Base-by-base conservation (phyloP, 805 yeast genomes). In the Saturnispora gosingensis region DNA sequence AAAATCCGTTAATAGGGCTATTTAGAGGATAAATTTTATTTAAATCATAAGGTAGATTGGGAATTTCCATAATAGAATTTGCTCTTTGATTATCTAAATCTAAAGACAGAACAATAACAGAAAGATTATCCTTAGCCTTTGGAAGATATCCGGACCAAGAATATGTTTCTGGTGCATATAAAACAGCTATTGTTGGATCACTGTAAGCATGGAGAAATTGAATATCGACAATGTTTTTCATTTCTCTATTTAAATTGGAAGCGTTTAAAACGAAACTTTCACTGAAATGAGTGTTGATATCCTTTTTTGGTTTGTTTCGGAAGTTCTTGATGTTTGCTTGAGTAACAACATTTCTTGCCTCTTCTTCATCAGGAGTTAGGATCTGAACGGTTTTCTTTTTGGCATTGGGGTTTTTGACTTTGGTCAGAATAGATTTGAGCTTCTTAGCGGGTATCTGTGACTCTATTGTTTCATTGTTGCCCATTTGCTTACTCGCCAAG, bases 61-160 rank as follows among this genome's bases (percentile, higher is more conserved):
- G 74, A 6, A 85, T 70, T 47, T 80, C 81, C 54, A 83, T 73
- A 39, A 90, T 85, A 0, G 85, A 72, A 0, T 91, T 83, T 0
- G 91, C 80, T 3, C 74, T 63, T 46, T 76, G 74, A 13, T 76
- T 72, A 20, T 67, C 69, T 15, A 83, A 59, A 58, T 89, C 91
- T 20, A 90, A 67, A 0, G 95, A 81, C 46, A 88, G 63, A 0
- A 85, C 87, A 27, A 79, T 69, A 53, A 81, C 77, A 43, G 74
- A 72, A 30, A 80, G 71, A 16, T 80, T 83, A 60, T 88, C 95
- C 59, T 80, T 83, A 5, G 67, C 70, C 47, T 74, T 68, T 2
- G 83, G 74, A 34, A 84, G 67, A 49, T 78, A 74, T 0, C 96
- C 96, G 0, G 95, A 82, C 96, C 97, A 88, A 0, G 89, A 80